phyloP scores from a whole-genome alignment of 2,329 filamentous ascomycete genomes.

The Gnomoniopsis sp. region DNA sequence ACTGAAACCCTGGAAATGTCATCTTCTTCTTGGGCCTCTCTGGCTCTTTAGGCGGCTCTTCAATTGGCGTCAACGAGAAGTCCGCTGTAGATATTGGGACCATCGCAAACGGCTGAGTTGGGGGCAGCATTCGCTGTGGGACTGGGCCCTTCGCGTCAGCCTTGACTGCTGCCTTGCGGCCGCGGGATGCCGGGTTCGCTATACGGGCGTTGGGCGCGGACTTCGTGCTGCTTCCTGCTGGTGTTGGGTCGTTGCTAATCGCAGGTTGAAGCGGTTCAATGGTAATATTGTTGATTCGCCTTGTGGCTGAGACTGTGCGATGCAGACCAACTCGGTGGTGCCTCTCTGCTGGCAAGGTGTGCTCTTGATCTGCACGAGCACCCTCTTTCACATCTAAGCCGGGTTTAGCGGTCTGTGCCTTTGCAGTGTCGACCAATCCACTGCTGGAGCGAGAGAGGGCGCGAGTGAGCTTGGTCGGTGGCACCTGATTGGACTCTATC shows the following conservation, averaged over 20 bases:
- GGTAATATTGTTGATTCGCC: conserved; percentile 11
- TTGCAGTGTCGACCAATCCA: neutral
- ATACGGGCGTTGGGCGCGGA: conserved; percentile 23
- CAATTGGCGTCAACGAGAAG: conserved; percentile 20
- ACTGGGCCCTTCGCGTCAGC: conserved; percentile 48
- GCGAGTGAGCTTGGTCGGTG: too few species aligned
- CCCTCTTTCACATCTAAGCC: neutral
- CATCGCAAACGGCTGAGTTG: conserved; percentile 19
- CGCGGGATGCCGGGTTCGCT: conserved; percentile 48
- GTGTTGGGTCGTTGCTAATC: neutral
- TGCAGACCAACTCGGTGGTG: neutral
- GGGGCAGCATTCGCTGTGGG: conserved; percentile 39
- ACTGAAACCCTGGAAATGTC: conserved; percentile 42
- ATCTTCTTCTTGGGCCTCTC: conserved; percentile 24
- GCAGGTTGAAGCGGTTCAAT: neutral
- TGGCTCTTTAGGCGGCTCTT: conserved; percentile 5
- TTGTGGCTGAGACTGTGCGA: neutral
- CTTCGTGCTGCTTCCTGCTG: neutral
- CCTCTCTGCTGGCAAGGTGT: neutral
- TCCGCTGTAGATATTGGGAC: conserved; percentile 15
- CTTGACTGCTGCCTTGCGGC: conserved; percentile 49
- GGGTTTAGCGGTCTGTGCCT: neutral
- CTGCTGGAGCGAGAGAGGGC: neutral
- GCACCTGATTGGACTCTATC: neutral
- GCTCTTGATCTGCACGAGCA: neutral